Base-by-base conservation (phyloP, 306 rosid genomes). In the Gastrolobium villosum region DNA sequence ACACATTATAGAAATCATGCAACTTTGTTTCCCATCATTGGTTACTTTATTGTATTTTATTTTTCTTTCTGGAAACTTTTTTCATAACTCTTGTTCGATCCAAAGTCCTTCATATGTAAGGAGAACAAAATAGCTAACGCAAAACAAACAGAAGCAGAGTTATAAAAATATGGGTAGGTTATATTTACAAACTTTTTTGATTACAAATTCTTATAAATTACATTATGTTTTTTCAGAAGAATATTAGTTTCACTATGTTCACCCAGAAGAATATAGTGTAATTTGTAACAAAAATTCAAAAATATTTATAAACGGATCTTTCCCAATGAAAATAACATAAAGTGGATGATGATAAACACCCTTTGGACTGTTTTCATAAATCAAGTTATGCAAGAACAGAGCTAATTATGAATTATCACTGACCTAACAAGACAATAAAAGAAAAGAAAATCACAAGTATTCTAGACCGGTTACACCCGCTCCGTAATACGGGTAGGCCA, bases 371-470 rank as follows among this genome's bases (percentile, higher is more conserved):
- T 10, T 66, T 43, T 44, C 11, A n/a, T 3, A 66, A 11, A 10
- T 30, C 11, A 3, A 10, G 41, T 65, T 41, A 11, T 44, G 10
- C 10, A 36, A 69, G 34, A 49, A 49, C 31, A 8, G 32, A 39
- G 71, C 9, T n/a, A 32, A 49, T 45, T 35, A 34, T 32, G 3
- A 15, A 14, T 46, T 20, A 20, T 34, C 11, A 15, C 8, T n/a
- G n/a, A 68, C 32, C 60, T 13, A 68, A 6, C 26, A 46, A 67
- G 7, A 46, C 57, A 67, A 67, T 20, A 15, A 28, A n/a, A 45
- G 20, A 31, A 67, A 30, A 67, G 1, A 20, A 20, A 20, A 20
- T 20, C 26, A 20, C 0, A 20, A 20, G 26, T 20, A 20, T 20
- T 20, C 26, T 20, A 20, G 26, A 20, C 26, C 26, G n/a, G n/a